Conservation (phyloP, 352 stramenopile species). For the Phytophthora citrophthora region DNA sequence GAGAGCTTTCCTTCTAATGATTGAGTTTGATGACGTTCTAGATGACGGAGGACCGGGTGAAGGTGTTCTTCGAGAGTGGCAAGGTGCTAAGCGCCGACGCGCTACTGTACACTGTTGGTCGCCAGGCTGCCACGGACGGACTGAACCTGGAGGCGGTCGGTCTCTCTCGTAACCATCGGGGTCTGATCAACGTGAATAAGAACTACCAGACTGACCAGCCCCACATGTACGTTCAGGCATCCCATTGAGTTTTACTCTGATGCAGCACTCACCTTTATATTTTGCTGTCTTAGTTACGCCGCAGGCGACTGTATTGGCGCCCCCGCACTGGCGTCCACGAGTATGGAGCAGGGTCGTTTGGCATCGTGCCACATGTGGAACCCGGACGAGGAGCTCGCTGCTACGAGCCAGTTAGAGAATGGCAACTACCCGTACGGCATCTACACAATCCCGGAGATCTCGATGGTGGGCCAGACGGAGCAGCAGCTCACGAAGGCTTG, state of each 20-base stretch:
- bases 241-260: neutral
- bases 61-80: conserved; percentile 77
- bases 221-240: conserved; percentile 63
- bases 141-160: conserved; percentile 86
- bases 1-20: neutral
- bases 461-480: conserved; percentile 92
- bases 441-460: conserved; percentile 93
- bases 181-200: conserved; percentile 87
- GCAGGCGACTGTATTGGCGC: conserved; percentile 90
- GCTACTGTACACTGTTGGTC: conserved; percentile 82
- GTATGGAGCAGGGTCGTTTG: conserved; percentile 89
- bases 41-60: conserved; percentile 63
- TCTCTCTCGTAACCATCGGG: conserved; percentile 77
- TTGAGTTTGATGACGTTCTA: conserved; percentile 16
- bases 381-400: conserved; percentile 49
- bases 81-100: conserved; percentile 77
- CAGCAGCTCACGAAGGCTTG: conserved; percentile 82
- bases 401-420: conserved; percentile 73
- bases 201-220: conserved; percentile 87
- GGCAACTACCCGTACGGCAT: conserved; percentile 92
- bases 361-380: conserved; percentile 90
- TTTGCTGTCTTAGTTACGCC: conserved; percentile 60
- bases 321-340: conserved; percentile 87
- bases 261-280: neutral
- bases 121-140: conserved; percentile 79